Conservation (phyloP, 257 asterid genomes). For the Solanum corneliomulleri region DNA sequence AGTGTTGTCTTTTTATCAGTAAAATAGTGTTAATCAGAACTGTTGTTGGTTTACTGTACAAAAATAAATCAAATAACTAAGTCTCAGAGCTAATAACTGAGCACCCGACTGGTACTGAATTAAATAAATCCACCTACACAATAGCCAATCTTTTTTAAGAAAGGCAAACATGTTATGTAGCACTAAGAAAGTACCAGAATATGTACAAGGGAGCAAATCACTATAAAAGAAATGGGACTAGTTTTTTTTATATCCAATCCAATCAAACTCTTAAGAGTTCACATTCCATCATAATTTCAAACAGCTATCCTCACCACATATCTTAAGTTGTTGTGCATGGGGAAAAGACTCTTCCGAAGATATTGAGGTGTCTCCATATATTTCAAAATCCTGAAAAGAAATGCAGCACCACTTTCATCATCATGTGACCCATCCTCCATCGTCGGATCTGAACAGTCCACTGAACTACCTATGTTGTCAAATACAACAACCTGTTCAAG, state of each 20-base stretch:
- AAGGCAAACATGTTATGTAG: background rate
- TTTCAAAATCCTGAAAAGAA: conserved; percentile 73
- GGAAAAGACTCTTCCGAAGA: conserved; percentile 85
- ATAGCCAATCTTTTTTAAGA: background rate
- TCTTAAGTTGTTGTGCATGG: conserved; percentile 73
- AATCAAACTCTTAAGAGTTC: background rate
- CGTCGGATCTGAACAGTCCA: conserved; percentile 22
- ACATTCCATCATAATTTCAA: background rate
- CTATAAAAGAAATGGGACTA: background rate
- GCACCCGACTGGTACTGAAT: background rate
- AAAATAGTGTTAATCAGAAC: background rate
- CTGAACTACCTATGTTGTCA: conserved; percentile 49
- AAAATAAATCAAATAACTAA: background rate
- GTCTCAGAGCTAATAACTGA: background rate
- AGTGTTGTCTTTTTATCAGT: background rate
- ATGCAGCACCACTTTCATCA: conserved; percentile 68
- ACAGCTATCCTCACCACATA: conserved; percentile 55
- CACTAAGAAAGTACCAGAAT: background rate
- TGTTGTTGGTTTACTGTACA: background rate
- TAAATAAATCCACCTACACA: background rate
- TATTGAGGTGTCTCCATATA: conserved; percentile 97
- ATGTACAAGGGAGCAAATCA: background rate
- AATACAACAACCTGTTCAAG: conserved; percentile 56
- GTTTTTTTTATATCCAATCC: background rate
- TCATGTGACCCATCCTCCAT: conserved; percentile 37